A percentile compares a stretch with the other conserved stretches of the same genome.
Evolutionary conservation across 2,329 filamentous ascomycete genomes (phyloP).

Genomic region (Trichothecium roseum): DNA sequence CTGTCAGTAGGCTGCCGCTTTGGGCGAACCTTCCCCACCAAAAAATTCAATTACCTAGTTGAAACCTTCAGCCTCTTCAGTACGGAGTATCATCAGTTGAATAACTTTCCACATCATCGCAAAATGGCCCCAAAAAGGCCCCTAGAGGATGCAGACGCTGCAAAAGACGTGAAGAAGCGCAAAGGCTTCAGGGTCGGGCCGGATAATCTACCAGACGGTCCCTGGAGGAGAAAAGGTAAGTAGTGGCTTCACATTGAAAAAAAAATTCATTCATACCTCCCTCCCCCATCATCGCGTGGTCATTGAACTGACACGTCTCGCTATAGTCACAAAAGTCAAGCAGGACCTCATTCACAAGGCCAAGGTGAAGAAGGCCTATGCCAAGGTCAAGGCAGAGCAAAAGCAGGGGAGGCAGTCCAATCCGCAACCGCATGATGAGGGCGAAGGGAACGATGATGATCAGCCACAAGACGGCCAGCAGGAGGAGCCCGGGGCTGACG

Average conservation of each 20-base stretch:
- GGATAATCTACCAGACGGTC: constrained; percentile 82
- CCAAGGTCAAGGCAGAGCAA: constrained; percentile 61
- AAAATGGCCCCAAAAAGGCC: constrained; percentile 50
- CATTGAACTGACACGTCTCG: constrained; percentile 8
- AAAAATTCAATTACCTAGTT: too few relatives aligned
- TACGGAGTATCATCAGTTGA: too few relatives aligned
- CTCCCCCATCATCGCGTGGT: neutral
- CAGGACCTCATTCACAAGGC: constrained; percentile 80
- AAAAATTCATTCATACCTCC: constrained; percentile 8
- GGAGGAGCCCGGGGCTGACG: constrained; percentile 5
- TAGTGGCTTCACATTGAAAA: constrained; percentile 5
- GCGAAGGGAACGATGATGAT: constrained; percentile 6
- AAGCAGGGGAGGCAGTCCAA: constrained; percentile 3
- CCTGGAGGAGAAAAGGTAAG: constrained; percentile 66
- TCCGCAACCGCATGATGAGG: neutral
- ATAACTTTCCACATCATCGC: neutral
- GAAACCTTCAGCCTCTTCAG: too few relatives aligned
- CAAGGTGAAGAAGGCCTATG: constrained; percentile 86
- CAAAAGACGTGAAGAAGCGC: constrained; percentile 37
- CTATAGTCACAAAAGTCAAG: constrained; percentile 76
- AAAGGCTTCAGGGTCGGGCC: constrained; percentile 82
- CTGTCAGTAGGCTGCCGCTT: too few relatives aligned
- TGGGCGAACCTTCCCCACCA: too few relatives aligned
- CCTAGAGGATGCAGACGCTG: constrained; percentile 24
- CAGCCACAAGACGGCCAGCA: constrained; percentile 9